A percentile compares a stretch with the other conserved stretches of the same genome.
Evolutionary conservation across 352 stramenopile genomes (phyloP).

Genomic region (Phytopythium ostracodes): DNA sequence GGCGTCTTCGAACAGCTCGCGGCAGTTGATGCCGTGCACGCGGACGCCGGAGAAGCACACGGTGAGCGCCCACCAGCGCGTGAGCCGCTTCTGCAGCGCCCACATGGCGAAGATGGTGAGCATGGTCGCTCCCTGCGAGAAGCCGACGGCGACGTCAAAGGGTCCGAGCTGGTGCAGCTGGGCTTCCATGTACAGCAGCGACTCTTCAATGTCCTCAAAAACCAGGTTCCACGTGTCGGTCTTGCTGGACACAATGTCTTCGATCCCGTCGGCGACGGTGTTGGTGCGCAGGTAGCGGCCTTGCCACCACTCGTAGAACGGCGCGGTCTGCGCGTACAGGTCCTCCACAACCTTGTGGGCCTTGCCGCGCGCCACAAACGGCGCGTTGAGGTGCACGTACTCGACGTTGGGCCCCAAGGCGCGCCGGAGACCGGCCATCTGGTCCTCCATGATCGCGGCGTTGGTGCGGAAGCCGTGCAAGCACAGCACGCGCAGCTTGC

Average conservation of each 20-base stretch:
- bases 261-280: slow-evolving; percentile 15
- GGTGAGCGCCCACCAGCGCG: slow-evolving; percentile 33
- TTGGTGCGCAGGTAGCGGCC: slow-evolving; percentile 20
- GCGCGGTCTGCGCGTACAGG: slow-evolving; percentile 21
- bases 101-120: slow-evolving; percentile 35
- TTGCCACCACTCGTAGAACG: slow-evolving; percentile 51
- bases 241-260: slow-evolving; percentile 13
- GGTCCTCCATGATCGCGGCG: slow-evolving; percentile 41
- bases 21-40: slow-evolving; percentile 29
- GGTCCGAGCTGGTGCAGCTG: slow-evolving; percentile 31
- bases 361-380: slow-evolving; percentile 17
- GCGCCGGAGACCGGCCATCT: slow-evolving; percentile 32
- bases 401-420: slow-evolving; percentile 35
- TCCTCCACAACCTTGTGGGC: slow-evolving; percentile 22
- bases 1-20: slow-evolving; percentile 28
- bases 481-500: slow-evolving; percentile 37
- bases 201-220: slow-evolving; percentile 30
- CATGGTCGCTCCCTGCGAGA: slow-evolving; percentile 54
- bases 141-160: slow-evolving; percentile 50
- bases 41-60: slow-evolving; percentile 41
- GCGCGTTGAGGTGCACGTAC: slow-evolving; percentile 44
- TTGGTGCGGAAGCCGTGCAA: slow-evolving; percentile 55
- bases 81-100: slow-evolving; percentile 24
- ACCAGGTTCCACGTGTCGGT: slow-evolving; percentile 21
- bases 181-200: slow-evolving; percentile 35